Evolutionary conservation across 2,329 filamentous ascomycete genomes (phyloP), one percentile per base, ranked within the genome.

Genomic region (Pseudogymnoascus sp.): DNA sequence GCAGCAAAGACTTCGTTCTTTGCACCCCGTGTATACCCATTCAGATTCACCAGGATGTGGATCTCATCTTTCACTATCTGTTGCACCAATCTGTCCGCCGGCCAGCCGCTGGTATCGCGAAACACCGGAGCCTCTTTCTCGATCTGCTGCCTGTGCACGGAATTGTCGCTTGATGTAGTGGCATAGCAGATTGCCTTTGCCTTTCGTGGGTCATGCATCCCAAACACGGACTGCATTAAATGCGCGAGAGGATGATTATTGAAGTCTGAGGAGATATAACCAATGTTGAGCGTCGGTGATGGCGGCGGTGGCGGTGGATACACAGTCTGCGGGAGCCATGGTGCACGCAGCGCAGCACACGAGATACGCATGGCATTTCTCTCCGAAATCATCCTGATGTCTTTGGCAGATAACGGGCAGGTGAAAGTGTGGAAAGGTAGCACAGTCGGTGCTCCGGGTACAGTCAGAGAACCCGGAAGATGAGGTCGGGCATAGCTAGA

Each of bases 201-300:
- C 27, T 87, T 85, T 25, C 74, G 75, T 0, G 81, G 81, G 68
- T 96, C 80, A 71, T 99, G 94, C 63, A 97, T 81, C 0, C 94
- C 94, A 75, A 99, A 99, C 5, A 97, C 92, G 1, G 94, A 97
- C 77, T 99, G 94, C 94, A 99, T 99, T 81, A 99, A 75, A 76
- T 99, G 94, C 25, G 94, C 94, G 35, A 99, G 79, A 3, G 94
- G 94, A 72, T 99, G 94, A 69, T 99, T 99, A 72, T 99, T 99
- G 76, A 99, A 99, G 75, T 99, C 94, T 0, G 94, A 97, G 3
- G 94, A 97, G 38, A 99, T 87, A 73, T 99, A 99, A 55, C 94
- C 94, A 64, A 99, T 86, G 67, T 91, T 93, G n/a, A 99, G 80
- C 66, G 88, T 85, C 0, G 92, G 92, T 44, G 79, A 81, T 1